Evolutionary conservation across 257 asterid species (phyloP).

Genomic region (Henckelia pumila): DNA sequence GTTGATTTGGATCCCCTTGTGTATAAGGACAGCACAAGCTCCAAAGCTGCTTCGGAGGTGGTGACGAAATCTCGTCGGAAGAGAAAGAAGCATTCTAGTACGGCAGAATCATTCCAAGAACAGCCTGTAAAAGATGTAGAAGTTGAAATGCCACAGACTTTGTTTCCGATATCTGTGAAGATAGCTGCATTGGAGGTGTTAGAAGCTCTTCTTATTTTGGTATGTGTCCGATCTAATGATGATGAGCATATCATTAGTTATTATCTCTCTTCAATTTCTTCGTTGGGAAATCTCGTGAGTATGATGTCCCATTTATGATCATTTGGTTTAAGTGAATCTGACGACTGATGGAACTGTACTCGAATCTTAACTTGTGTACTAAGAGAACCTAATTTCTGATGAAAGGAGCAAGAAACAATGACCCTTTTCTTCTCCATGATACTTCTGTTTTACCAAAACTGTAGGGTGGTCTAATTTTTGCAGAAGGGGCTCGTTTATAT

Average conservation of each 20-base stretch:
- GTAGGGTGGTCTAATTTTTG: background rate
- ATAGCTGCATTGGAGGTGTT: slow-evolving; percentile 82
- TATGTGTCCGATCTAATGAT: slow-evolving; percentile 27
- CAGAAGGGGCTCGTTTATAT: background rate
- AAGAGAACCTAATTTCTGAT: too few species aligned
- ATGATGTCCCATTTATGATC: background rate
- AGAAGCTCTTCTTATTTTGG: slow-evolving; percentile 78
- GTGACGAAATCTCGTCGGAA: slow-evolving; percentile 36
- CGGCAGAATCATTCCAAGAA: slow-evolving; percentile 37
- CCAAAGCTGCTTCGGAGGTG: slow-evolving; percentile 39
- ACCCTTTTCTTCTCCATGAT: too few species aligned
- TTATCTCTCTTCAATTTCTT: background rate
- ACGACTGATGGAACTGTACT: background rate
- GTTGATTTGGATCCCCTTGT: slow-evolving; percentile 52
- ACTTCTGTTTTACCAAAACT: background rate
- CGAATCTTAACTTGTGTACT: too few species aligned
- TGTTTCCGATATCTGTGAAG: slow-evolving; percentile 51
- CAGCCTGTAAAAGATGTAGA: slow-evolving; percentile 42
- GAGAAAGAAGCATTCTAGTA: slow-evolving; percentile 74
- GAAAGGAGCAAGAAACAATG: too few species aligned
- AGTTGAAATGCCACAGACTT: slow-evolving; percentile 34
- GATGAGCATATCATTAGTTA: background rate
- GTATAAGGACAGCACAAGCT: slow-evolving; percentile 32
- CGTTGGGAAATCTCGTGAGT: too few species aligned
- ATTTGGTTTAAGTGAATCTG: background rate